Evolutionary conservation across 805 yeast species (phyloP), one percentile per base, ranked within the genome.

Genomic region (Monosporozyma yasuniensis): DNA sequence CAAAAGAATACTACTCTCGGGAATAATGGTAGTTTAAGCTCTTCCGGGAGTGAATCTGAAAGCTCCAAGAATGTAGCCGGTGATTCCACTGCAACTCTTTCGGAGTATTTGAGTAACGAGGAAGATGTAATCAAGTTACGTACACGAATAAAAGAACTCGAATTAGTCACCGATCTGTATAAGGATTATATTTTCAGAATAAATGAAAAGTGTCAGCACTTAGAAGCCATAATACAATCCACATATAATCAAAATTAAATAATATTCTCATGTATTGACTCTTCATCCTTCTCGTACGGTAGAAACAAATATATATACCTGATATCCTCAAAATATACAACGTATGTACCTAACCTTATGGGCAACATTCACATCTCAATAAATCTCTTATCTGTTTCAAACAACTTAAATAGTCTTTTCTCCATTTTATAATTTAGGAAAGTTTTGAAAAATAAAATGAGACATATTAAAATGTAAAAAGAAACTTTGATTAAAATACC

Each of bases 131-230:
- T 69, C 28, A 71, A 68, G 44, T 68, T 90, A 55, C 78, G 80
- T 54, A 88, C 95, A 0, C 74, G 95, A 48, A 87, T 89, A 23
- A 79, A 86, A 9, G 98, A 90, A 64, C 75, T 91, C 54, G 97
- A 91, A 64, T 73, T 90, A 44, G 96, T 91, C 41, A 87, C 88
- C 61, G 97, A 91, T 63, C 71, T 90, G 54, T 86, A 87, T 70
- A 78, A 87, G 57, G 78, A 90, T 7, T 77, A 95, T 57, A 85
- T 90, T 41, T 71, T 78, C 64, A 96, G 90, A 63, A 72, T 90
- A 56, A 96, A 90, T 46, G 57, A 54, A 39, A 62, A 55, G 67
- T 60, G 62, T 52, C 53, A 52, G 12, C 37, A 35, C 12, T 27
- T 47, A 8, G 47, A 48, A 28, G 14, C 27, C 10, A 12, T 39